Percentiles rank a stretch among this genome's conserved stretches.
Evolutionary conservation across 163 green algal species (phyloP).

Genomic region (Scenedesmus sp.): DNA sequence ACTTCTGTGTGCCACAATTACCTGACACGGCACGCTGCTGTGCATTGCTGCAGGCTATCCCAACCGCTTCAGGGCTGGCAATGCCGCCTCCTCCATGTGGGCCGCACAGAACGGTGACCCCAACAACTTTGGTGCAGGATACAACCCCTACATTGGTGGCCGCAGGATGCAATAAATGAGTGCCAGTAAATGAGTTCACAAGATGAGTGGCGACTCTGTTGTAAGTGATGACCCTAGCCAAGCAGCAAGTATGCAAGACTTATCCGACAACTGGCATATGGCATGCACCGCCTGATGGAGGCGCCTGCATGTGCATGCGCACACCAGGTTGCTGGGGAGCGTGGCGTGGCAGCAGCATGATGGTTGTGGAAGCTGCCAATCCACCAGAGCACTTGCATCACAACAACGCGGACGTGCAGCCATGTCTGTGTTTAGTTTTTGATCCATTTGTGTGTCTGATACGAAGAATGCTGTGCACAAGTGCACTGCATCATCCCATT

Average conservation of each 20-base stretch:
- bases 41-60: background rate
- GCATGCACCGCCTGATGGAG: background rate
- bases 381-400: background rate
- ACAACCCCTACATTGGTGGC: background rate
- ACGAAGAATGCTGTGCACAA: background rate
- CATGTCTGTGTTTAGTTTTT: background rate
- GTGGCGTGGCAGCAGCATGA: too few species aligned
- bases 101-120: background rate
- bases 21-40: too few species aligned
- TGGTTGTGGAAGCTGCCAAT: background rate
- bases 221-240: background rate
- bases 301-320: background rate
- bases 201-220: background rate
- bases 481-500: background rate
- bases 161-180: background rate
- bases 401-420: background rate
- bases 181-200: background rate
- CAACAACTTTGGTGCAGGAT: background rate
- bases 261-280: background rate
- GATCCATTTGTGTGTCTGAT: background rate
- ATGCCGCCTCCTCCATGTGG: background rate
- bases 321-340: background rate
- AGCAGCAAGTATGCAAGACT: background rate
- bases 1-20: background rate
- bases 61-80: conserved; percentile 1